Evolutionary conservation across 106 monocot species (phyloP), one percentile per base, ranked within the genome.

Genomic region (Platanthera guangdongensis): DNA sequence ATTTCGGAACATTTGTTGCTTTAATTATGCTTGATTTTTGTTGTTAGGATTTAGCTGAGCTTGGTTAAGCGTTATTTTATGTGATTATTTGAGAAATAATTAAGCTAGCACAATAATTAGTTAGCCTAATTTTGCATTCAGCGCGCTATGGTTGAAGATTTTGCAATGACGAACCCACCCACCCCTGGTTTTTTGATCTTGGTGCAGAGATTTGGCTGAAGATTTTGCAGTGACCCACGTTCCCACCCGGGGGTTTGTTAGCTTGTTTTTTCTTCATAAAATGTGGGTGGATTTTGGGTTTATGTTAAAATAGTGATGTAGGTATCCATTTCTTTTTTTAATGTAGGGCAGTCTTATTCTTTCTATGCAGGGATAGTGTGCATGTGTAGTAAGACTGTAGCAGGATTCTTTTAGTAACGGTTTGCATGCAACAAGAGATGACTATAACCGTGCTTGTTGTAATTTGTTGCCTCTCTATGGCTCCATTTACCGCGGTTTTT

Each of bases 31-130:
- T 15, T 16, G 13, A 2, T 70, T 70, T 70, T 6, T 70, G 70
- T 48, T 16, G 16, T 48, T 70, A 47, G 15, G 45, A 70, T 48
- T 47, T 48, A 48, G 7, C 45, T 14, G 47, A 16, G 7, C 2
- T 32, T 3, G 50, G 46, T 47, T 72, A 21, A 9, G n/a, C 51
- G 51, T 72, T 72, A 72, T 72, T 72, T 72, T 22, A 72, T 72
- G 72, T 72, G 72, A 72, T 72, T 50, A 51, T 72, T 51, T 19
- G 51, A 4, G 39, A 51, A 50, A 21, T 72, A 25, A 72, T 19
- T 15, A 13, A 4, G 47, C 70, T 39, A 48, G 15, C 9, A 48
- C 8, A 45, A 3, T 70, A 16, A 25, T 70, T 70, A 70, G 47
- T 47, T 39, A 47, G 7, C 0, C 6, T 15, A 16, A 1, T 47